A percentile compares a stretch with the other conserved stretches of the same genome.
Conservation (phyloP, 2,329 filamentous ascomycete genomes). For the Colletotrichum zoysiae region DNA sequence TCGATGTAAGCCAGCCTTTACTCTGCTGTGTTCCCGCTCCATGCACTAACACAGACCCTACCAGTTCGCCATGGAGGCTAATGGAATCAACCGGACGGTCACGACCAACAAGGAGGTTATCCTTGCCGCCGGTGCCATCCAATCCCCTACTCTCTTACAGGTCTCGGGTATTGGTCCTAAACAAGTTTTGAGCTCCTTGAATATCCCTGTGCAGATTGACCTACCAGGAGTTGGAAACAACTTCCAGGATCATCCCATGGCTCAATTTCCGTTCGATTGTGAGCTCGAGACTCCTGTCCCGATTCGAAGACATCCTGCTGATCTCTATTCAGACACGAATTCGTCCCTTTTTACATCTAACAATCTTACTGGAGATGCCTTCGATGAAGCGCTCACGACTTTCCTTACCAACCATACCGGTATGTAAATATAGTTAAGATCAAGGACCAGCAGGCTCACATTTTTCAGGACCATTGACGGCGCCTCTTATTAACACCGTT, state of each 20-base stretch:
- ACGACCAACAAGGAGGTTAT: slow-evolving; percentile 55
- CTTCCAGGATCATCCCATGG: slow-evolving; percentile 50
- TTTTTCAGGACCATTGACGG: slow-evolving; percentile 27
- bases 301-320: neutral
- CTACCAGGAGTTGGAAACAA: slow-evolving; percentile 51
- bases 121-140: slow-evolving; percentile 56
- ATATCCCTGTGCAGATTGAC: slow-evolving; percentile 47
- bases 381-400: slow-evolving; percentile 17
- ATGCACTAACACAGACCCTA: neutral
- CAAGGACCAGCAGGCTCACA: neutral
- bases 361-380: slow-evolving; percentile 24
- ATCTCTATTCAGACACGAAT: slow-evolving; percentile 13
- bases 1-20: slow-evolving; percentile 51
- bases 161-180: slow-evolving; percentile 53
- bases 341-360: slow-evolving; percentile 30
- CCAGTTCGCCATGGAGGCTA: slow-evolving; percentile 16
- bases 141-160: slow-evolving; percentile 59
- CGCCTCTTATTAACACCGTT: slow-evolving; percentile 48
- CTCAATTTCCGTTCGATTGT: slow-evolving; percentile 43
- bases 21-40: neutral
- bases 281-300: slow-evolving; percentile 35
- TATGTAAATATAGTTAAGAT: neutral
- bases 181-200: slow-evolving; percentile 46
- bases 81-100: slow-evolving; percentile 26
- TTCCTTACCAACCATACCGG: slow-evolving; percentile 36